Evolutionary conservation across 2,329 filamentous ascomycete genomes (phyloP).

Genomic region (Xylariaceae sp.): DNA sequence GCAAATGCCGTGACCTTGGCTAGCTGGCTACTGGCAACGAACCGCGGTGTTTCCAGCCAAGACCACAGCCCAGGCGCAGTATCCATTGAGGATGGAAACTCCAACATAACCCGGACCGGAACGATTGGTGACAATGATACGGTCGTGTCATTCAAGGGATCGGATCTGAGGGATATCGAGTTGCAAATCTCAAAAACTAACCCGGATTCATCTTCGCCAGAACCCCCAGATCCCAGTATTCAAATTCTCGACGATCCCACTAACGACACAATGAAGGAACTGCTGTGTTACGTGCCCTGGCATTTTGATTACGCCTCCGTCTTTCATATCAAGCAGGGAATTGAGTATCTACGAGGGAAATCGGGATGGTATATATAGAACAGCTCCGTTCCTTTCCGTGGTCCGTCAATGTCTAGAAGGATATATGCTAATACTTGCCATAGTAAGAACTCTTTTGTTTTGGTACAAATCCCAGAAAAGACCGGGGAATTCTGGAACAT

Average conservation of each 20-base stretch:
- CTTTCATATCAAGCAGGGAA: slow-evolving; percentile 13
- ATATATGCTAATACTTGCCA: no score
- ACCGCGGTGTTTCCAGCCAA: background rate
- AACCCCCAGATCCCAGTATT: background rate
- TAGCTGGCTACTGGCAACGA: background rate
- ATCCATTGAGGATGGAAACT: background rate
- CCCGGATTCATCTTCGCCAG: slow-evolving; percentile 9
- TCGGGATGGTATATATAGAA: no score
- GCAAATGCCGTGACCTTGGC: background rate
- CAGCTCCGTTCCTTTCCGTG: no score
- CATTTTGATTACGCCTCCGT: slow-evolving; percentile 12
- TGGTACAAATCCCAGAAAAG: no score
- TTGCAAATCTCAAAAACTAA: slow-evolving; percentile 7
- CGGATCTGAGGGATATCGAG: slow-evolving; percentile 10
- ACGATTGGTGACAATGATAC: slow-evolving; percentile 1
- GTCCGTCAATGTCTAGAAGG: no score
- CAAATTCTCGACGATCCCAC: background rate
- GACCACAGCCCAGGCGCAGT: background rate
- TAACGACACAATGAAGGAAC: background rate
- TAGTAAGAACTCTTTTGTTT: no score
- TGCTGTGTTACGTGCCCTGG: slow-evolving; percentile 9
- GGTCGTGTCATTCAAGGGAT: slow-evolving; percentile 5
- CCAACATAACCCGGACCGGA: slow-evolving; percentile 13
- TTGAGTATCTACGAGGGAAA: slow-evolving; percentile 11
- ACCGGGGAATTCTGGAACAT: no score